Evolutionary conservation across 805 yeast species (phyloP).

Genomic region (Clavispora vitiphila): DNA sequence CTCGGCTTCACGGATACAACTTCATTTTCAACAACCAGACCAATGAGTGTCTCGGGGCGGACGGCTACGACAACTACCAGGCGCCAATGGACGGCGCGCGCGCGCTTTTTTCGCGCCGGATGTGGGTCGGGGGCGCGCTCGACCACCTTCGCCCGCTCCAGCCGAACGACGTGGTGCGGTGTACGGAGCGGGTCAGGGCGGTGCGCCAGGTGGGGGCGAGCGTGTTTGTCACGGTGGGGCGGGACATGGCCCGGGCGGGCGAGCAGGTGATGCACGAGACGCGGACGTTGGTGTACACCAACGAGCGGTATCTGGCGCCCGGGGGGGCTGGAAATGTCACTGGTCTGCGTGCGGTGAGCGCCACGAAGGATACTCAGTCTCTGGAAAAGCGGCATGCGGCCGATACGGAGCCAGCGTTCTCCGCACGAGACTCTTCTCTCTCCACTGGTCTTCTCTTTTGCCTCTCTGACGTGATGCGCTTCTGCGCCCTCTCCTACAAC

Average conservation of each 20-base stretch:
- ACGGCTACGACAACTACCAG: slow-evolving; percentile 80
- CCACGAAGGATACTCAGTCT: no score
- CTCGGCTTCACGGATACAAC: slow-evolving; percentile 47
- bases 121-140: slow-evolving; percentile 78
- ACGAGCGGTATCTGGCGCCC: slow-evolving; percentile 22
- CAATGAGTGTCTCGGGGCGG: slow-evolving; percentile 46
- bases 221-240: slow-evolving; percentile 50
- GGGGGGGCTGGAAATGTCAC: no score
- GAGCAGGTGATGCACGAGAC: slow-evolving; percentile 40
- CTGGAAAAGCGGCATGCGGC: no score
- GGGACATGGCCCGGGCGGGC: slow-evolving; percentile 35
- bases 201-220: slow-evolving; percentile 33
- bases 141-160: slow-evolving; percentile 27
- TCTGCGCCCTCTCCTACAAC: slow-evolving; percentile 74
- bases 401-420: no score
- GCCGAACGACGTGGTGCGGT: slow-evolving; percentile 33
- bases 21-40: slow-evolving; percentile 63
- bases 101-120: slow-evolving; percentile 47
- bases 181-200: slow-evolving; percentile 49
- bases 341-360: no score
- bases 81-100: slow-evolving; percentile 43
- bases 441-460: slow-evolving; percentile 21
- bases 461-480: slow-evolving; percentile 48
- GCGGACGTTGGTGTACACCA: slow-evolving; percentile 60
- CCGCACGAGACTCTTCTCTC: no score